Conservation (phyloP, 805 yeast species). For the Kuraishia molischiana region DNA sequence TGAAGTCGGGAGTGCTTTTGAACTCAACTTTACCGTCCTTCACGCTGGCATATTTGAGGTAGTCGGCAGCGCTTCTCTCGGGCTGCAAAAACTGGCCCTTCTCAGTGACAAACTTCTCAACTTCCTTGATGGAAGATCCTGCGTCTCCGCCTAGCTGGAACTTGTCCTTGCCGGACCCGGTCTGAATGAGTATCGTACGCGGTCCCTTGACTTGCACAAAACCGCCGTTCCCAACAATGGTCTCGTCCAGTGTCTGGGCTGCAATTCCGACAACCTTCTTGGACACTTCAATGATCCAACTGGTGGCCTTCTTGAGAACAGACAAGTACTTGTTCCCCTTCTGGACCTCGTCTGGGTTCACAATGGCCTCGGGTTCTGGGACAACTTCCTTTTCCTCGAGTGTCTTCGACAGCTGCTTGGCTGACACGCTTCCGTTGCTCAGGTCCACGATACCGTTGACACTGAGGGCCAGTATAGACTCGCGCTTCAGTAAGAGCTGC, state of each 20-base stretch:
- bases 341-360: neutral
- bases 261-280: neutral
- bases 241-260: conserved; percentile 7
- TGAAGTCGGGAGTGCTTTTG: conserved; percentile 33
- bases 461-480: conserved; percentile 38
- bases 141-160: conserved; percentile 4
- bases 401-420: neutral
- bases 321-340: neutral
- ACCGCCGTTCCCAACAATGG: conserved; percentile 25
- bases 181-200: conserved; percentile 36
- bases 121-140: conserved; percentile 5
- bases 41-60: conserved; percentile 36
- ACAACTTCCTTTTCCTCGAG: neutral
- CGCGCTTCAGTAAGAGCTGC: conserved; percentile 34
- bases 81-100: conserved; percentile 1
- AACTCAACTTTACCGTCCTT: conserved; percentile 30
- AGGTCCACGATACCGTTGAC: conserved; percentile 39
- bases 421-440: conserved; percentile 2
- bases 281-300: neutral
- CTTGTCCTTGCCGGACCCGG: conserved; percentile 24
- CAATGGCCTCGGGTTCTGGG: neutral
- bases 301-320: neutral
- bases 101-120: conserved; percentile 14
- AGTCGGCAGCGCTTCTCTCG: conserved; percentile 25
- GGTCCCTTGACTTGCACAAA: conserved; percentile 49